Percentiles rank a stretch among this genome's conserved stretches.
Evolutionary conservation across 441 rosid genomes (phyloP).

Genomic region (Pelargonium fulgidum): DNA sequence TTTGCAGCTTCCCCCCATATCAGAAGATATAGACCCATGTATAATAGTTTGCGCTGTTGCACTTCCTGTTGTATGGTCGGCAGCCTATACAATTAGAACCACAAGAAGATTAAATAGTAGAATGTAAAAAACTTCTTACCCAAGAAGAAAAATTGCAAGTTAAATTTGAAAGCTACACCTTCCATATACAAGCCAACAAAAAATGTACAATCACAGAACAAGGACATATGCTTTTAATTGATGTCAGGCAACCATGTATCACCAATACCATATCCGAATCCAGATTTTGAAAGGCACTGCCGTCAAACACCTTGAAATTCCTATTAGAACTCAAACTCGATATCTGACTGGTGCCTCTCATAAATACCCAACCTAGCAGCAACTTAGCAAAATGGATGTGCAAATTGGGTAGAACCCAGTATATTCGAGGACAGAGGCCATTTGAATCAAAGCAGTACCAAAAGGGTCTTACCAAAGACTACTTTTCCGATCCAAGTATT

Average conservation of each 20-base stretch:
- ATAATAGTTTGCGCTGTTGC: conserved; percentile 89
- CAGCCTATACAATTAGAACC: conserved; percentile 50
- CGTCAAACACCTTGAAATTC: not conserved
- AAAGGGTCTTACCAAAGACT: conserved; percentile 71
- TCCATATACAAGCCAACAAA: not conserved
- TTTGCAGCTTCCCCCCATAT: conserved; percentile 99
- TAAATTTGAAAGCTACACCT: too few relatives aligned
- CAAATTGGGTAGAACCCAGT: not conserved
- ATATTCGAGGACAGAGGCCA: not conserved
- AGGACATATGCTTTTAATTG: not conserved
- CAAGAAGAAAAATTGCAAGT: not conserved
- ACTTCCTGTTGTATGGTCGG: conserved; percentile 99
- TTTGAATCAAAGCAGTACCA: not conserved
- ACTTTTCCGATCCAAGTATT: conserved; percentile 86
- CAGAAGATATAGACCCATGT: conserved; percentile 92
- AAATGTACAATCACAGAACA: not conserved
- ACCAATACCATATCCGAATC: not conserved
- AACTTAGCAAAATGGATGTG: not conserved
- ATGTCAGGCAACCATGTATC: not conserved
- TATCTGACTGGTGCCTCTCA: not conserved
- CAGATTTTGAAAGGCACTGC: not conserved
- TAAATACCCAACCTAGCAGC: not conserved
- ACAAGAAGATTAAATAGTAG: not conserved
- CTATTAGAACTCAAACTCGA: not conserved
- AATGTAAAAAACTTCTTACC: too few relatives aligned